phyloP scores from a whole-genome alignment of 2,329 filamentous ascomycete genomes.

The Neofusicoccum kwambonambiense region DNA sequence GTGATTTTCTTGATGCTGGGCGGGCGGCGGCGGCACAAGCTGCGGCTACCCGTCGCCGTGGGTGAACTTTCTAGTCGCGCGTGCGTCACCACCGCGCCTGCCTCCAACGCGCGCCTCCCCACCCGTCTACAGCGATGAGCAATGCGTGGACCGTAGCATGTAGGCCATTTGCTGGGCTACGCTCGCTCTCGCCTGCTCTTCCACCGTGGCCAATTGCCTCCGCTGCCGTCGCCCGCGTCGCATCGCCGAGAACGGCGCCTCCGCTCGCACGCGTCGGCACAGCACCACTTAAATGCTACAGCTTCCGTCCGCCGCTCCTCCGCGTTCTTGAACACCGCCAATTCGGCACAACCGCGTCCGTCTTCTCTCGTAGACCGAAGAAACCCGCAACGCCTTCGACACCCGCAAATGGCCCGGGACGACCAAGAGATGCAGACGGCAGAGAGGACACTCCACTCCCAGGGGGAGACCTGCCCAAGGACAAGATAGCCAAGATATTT shows the following conservation, averaged over 20 bases:
- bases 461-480: conserved; percentile 7
- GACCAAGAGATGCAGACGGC: background rate
- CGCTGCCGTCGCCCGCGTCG: background rate
- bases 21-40: background rate
- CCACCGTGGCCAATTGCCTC: conserved; percentile 24
- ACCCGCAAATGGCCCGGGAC: background rate
- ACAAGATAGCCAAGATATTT: conserved; percentile 27
- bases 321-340: conserved; percentile 3
- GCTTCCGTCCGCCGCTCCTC: conserved; percentile 22
- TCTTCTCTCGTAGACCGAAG: background rate
- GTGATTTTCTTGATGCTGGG: background rate
- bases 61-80: background rate
- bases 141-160: conserved; percentile 30
- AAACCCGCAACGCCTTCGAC: background rate
- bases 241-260: background rate
- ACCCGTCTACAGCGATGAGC: conserved; percentile 25
- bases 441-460: conserved; percentile 17
- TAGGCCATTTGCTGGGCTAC: conserved; percentile 19
- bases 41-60: background rate
- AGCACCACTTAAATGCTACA: conserved; percentile 24
- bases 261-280: conserved; percentile 11
- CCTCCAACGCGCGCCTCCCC: background rate
- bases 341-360: background rate
- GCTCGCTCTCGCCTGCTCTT: conserved; percentile 22
- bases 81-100: conserved; percentile 10